Evolutionary conservation across 495 filamentous ascomycete species (phyloP).

Genomic region (Terfezia claveryi): DNA sequence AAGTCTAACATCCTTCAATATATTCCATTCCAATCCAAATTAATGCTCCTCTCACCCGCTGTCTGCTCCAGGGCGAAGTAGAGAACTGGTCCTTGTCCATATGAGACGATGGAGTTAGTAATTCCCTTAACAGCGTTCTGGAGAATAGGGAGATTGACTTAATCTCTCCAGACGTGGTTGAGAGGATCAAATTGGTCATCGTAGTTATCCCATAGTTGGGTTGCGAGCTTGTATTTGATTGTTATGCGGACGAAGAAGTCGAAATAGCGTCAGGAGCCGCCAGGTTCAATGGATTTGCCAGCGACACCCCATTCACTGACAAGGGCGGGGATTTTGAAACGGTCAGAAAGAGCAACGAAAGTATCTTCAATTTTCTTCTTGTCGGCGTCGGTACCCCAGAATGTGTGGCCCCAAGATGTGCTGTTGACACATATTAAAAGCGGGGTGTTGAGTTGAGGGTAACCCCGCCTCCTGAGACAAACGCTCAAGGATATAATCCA

Average conservation of each 20-base stretch:
- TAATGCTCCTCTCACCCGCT: conserved; percentile 20
- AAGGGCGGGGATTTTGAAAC: conserved; percentile 32
- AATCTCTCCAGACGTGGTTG: conserved; percentile 30
- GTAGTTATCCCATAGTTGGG: conserved; percentile 39
- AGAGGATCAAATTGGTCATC: conserved; percentile 27
- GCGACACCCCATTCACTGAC: conserved; percentile 36
- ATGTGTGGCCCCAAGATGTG: conserved; percentile 30
- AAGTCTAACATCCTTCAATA: conserved; percentile 19
- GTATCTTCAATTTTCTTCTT: conserved; percentile 29
- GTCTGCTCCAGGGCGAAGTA: conserved; percentile 34
- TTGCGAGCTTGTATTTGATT: conserved; percentile 25
- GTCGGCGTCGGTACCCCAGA: conserved; percentile 35
- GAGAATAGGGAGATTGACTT: conserved; percentile 26
- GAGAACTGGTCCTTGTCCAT: conserved; percentile 20
- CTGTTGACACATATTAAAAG: neutral
- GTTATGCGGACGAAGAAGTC: conserved; percentile 29
- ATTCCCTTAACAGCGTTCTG: conserved; percentile 24
- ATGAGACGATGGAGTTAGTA: conserved; percentile 29
- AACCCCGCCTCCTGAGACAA: conserved; percentile 7
- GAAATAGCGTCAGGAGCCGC: no score
- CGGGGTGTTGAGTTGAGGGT: no score
- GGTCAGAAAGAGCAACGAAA: conserved; percentile 31
- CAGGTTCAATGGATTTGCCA: conserved; percentile 26
- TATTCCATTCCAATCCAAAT: conserved; percentile 35
- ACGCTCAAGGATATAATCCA: conserved; percentile 37